Conservation (phyloP, 768 basidiomycete species). For the Lentinula aciculospora region DNA sequence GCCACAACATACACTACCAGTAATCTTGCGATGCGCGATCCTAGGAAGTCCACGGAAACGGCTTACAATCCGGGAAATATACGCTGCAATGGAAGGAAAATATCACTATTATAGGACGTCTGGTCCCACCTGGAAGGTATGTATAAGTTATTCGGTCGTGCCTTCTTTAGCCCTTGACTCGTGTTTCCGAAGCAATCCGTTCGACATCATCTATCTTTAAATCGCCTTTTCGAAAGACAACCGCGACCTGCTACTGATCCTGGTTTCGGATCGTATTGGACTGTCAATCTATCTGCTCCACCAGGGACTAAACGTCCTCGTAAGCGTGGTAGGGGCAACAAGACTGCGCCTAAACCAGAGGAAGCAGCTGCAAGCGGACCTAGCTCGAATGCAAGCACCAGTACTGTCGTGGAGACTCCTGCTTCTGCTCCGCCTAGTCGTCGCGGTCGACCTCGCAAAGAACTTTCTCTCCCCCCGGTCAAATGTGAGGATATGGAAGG, state of each 20-base stretch:
- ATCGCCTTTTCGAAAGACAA: constrained; percentile 77
- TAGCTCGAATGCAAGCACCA: background rate
- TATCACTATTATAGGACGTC: constrained; percentile 78
- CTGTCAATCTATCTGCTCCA: constrained; percentile 80
- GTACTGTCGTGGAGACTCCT: background rate
- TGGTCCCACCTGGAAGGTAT: constrained; percentile 82
- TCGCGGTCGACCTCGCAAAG: constrained; percentile 16
- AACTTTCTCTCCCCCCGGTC: constrained; percentile 27
- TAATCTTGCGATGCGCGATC: constrained; percentile 81
- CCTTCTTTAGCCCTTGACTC: background rate
- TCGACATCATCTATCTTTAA: constrained; percentile 77
- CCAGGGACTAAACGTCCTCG: constrained; percentile 83
- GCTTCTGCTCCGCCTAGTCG: constrained; percentile 8
- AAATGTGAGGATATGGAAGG: constrained; percentile 24
- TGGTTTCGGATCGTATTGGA: constrained; percentile 87
- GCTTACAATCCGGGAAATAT: constrained; percentile 80
- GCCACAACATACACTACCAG: constrained; percentile 80
- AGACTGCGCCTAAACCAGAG: constrained; percentile 21
- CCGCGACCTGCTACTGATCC: constrained; percentile 80
- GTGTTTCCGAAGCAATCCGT: constrained; percentile 68
- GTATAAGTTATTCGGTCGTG: constrained; percentile 9
- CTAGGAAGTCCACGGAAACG: constrained; percentile 70
- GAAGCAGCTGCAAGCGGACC: background rate
- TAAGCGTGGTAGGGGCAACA: constrained; percentile 65
- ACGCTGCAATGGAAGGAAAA: constrained; percentile 82